Percentiles rank a stretch among this genome's conserved stretches.
phyloP scores from a whole-genome alignment of 768 basidiomycete genomes.

The Auriculariales sp. region DNA sequence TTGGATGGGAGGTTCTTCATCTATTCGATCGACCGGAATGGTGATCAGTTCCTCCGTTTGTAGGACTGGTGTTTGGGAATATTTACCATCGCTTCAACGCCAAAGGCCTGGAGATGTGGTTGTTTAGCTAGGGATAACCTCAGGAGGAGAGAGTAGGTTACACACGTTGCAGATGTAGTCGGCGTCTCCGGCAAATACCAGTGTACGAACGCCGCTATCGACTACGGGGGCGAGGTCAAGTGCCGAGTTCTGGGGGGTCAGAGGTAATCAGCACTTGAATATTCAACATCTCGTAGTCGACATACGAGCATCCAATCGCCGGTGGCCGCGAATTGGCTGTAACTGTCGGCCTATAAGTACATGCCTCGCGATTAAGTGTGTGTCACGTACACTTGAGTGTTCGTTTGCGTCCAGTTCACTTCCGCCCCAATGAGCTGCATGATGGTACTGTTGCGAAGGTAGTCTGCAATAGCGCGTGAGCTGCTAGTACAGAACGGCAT shows the following conservation, averaged over 20 bases:
- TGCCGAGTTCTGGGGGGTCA: conserved; percentile 16
- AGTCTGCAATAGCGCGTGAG: background rate
- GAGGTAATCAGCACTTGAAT: background rate
- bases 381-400: conserved; percentile 23
- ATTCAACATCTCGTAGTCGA: background rate
- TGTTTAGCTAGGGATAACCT: conserved; percentile 9
- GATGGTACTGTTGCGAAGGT: conserved; percentile 16
- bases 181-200: conserved; percentile 45
- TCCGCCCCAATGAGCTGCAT: conserved; percentile 26
- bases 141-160: background rate
- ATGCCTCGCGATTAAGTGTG: background rate
- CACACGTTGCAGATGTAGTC: conserved; percentile 17
- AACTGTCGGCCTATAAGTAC: no score
- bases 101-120: conserved; percentile 38
- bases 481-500: background rate
- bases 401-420: conserved; percentile 26
- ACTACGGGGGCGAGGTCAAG: conserved; percentile 42
- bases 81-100: conserved; percentile 41
- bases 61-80: background rate
- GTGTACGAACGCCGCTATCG: conserved; percentile 37
- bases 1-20: conserved; percentile 32
- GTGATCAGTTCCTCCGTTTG: background rate
- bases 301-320: conserved; percentile 40
- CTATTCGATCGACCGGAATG: conserved; percentile 13
- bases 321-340: conserved; percentile 27